Base-by-base conservation (phyloP, 768 basidiomycete species). In the Auricularia sp. region DNA sequence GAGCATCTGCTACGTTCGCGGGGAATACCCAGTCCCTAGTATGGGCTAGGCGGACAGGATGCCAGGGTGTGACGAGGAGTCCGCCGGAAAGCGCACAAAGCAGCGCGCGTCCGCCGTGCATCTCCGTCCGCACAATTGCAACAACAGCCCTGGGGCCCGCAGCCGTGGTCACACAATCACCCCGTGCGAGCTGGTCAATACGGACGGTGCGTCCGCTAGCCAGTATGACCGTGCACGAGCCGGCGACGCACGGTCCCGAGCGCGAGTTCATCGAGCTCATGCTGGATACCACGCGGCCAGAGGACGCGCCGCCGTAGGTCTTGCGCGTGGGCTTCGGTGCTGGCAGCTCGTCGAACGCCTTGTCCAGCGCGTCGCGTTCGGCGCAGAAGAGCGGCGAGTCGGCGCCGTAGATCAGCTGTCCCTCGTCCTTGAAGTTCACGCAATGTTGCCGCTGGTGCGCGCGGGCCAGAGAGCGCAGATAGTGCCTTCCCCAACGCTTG, bases 361-460 rank as follows among this genome's bases (percentile, higher is more conserved):
- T 61, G 36, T 69, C 68, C 13, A 69, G 62, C 36, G 64, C 66
- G 62, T 69, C 67, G 3, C 68, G 64, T 29, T 35, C 44, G 1
- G 51, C 29, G 33, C 33, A 47, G 58, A 69, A 69, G 16, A 69
- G 36, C 24, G 62, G 16, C 6, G 68, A 69, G 36, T 67, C 61
- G 2, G 56, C 35, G 24, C 68, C 68, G 59, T 69, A 69, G 7
- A 65, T 21, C 29, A 65, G 63, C 16, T 68, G 54, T 13, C 68
- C 68, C 1, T 62, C 56, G 56, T 69, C 68, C 44, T 69, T 69
- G 67, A 69, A 69, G 63, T 69, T 69, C 37, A 61, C 42, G 58
- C 68, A 69, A 34, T 67, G 64, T 59, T 69, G 66, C 45, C 68
- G 66, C 39, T 67, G 68, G 42, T 69, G 68, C 13, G 68, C 58